A percentile compares a stretch with the other conserved stretches of the same genome.
Evolutionary conservation across 2,329 filamentous ascomycete species (phyloP).

Genomic region (Talaromyces sp.): DNA sequence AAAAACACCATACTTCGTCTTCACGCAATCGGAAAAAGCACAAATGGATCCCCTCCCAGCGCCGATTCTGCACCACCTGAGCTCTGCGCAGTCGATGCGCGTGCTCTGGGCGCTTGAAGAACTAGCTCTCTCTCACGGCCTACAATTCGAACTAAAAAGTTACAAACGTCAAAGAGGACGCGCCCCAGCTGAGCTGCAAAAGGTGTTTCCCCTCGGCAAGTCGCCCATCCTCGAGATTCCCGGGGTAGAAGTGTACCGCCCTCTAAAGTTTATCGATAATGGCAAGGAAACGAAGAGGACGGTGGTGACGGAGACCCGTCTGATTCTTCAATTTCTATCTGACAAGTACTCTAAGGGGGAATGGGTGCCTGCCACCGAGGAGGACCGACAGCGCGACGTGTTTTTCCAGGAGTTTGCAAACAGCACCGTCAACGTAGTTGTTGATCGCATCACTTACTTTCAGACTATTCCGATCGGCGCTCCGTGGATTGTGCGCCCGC

Average conservation of each 20-base stretch:
- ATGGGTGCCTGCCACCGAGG: constrained; percentile 15
- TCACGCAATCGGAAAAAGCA: background rate
- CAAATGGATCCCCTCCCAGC: background rate
- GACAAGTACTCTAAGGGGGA: constrained; percentile 18
- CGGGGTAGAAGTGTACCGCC: constrained; percentile 4
- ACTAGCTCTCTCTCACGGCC: constrained; percentile 14
- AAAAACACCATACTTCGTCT: background rate
- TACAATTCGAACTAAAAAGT: constrained; percentile 20
- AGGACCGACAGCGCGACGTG: constrained; percentile 17
- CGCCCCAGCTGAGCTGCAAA: constrained; percentile 14
- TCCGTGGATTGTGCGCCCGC: constrained; percentile 18
- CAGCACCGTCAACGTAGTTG: constrained; percentile 14
- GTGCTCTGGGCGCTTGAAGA: constrained; percentile 25
- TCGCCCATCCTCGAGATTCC: constrained; percentile 20
- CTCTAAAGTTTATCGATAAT: constrained; percentile 3
- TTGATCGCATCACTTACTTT: constrained; percentile 17
- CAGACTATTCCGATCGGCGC: constrained; percentile 17
- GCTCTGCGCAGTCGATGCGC: constrained; percentile 18
- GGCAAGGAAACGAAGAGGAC: background rate
- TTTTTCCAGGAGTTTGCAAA: constrained; percentile 24
- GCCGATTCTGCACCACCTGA: constrained; percentile 22
- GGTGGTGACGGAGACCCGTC: constrained; percentile 20
- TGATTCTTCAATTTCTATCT: constrained; percentile 23
- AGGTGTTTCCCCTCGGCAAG: constrained; percentile 21
- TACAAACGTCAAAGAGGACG: constrained; percentile 16